Evolutionary conservation across 306 rosid species (phyloP), one percentile per base, ranked within the genome.

Genomic region (Purshia tridentata): DNA sequence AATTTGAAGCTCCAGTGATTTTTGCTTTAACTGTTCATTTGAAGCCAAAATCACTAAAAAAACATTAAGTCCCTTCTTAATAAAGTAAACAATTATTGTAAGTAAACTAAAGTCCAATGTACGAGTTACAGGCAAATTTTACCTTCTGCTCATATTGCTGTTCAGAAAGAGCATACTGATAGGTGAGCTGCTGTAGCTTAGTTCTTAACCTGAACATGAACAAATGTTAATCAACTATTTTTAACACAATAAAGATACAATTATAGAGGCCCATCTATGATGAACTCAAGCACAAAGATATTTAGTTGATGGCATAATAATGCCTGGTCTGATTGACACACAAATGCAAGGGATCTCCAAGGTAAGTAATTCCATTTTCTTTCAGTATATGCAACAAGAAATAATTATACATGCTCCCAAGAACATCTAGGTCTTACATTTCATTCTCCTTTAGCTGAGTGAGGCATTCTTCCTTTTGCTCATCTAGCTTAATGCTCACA

Each of bases 391-490:
- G 41, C 23, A 72, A 49, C 52, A 18, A 55, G 46, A 57, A 18
- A 50, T 11, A 42, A 67, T 35, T 66, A 40, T 55, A 73, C 57
- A 75, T 56, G 72, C 41, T 56, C 52, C 37, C 37, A 74, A 6
- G 64, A 72, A 46, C 76, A 81, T 57, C 65, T 55, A 66, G 76
- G 77, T 76, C 96, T 89, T 91, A 94, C 98, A 81, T 88, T 83
- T 94, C 98, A 72, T 94, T 94, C 83, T 94, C 98, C 88, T 87
- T 86, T 60, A 94, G 88, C 90, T 91, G 98, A 74, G 92, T 65
- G 78, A 94, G 87, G 68, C 89, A 88, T 47, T 94, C 97, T 65
- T 91, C 92, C 82, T 94, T 94, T 74, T 91, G 98, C 84, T 94
- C 98, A 63, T 94, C 98, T 77, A 94, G 97, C 85, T 82, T 91